These are phyloP conservation scores for Phylloporus sp. DNA, from an alignment of 1,284 basidiomycete genomes.

Conservation along the genomic window DNA sequence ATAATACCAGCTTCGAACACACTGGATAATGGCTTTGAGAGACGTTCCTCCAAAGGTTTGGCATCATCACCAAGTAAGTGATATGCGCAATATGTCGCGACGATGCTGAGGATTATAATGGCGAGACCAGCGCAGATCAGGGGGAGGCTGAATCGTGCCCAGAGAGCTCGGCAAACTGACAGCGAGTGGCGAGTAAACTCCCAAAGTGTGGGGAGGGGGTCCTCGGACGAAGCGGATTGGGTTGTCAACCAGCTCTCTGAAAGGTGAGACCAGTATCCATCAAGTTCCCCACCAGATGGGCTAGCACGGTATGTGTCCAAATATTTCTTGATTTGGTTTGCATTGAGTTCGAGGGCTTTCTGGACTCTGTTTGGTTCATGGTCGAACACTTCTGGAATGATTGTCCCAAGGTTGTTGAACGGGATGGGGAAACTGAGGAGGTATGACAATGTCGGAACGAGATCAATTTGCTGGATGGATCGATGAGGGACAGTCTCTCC, in stretches of 20 bases:
- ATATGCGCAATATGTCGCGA: conserved; percentile 56
- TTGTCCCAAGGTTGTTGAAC: conserved; percentile 90
- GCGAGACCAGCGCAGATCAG: conserved; percentile 75
- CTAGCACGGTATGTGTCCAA: conserved; percentile 76
- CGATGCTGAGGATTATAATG: conserved; percentile 51
- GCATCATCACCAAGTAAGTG: conserved; percentile 37
- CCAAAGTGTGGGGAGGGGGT: conserved; percentile 45
- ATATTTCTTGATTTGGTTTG: conserved; percentile 79
- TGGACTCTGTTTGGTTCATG: conserved; percentile 37
- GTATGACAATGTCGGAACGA: conserved; percentile 90
- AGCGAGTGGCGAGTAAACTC: conserved; percentile 71
- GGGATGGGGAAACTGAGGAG: conserved; percentile 93
- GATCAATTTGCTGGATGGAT: conserved; percentile 90
- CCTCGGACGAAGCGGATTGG: conserved; percentile 29
- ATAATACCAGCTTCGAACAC: conserved; percentile 42
- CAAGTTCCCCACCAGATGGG: conserved; percentile 73
- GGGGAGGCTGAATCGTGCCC: conserved; percentile 91
- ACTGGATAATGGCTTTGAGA: conserved; percentile 35
- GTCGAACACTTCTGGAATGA: conserved; percentile 92
- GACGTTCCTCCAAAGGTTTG: conserved; percentile 37
- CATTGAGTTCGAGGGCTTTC: conserved; percentile 74
- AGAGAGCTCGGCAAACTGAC: conserved; percentile 78
- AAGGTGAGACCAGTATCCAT: conserved; percentile 59
- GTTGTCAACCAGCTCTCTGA: conserved; percentile 51
- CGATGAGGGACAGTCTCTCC: conserved; percentile 60